A percentile compares a stretch with the other conserved stretches of the same genome.
Evolutionary conservation across 108 stramenopile species (phyloP).

Genomic region (Conticribra weissflogii): DNA sequence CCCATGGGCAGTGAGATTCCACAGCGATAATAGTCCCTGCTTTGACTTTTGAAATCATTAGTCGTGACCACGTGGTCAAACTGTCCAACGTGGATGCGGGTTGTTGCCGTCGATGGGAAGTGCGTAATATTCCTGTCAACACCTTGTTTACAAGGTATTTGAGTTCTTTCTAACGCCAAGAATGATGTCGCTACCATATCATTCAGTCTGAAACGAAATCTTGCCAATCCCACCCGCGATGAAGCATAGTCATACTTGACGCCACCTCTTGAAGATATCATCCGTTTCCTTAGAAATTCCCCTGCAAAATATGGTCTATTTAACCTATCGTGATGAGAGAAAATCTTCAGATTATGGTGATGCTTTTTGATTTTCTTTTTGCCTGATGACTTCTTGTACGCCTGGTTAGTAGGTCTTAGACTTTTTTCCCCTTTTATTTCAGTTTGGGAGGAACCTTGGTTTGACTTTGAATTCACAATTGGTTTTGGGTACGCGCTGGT

Average conservation of each 20-base stretch:
- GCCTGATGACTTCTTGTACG: slow-evolving; percentile 9
- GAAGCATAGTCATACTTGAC: slow-evolving; percentile 21
- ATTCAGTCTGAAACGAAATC: slow-evolving; percentile 28
- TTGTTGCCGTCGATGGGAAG: slow-evolving; percentile 8
- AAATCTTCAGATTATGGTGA: slow-evolving; percentile 8
- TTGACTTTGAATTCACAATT: too few relatives aligned
- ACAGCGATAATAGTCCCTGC: slow-evolving; percentile 13
- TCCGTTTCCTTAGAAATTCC: slow-evolving; percentile 9
- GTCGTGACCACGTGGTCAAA: not conserved
- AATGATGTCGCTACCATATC: slow-evolving; percentile 25
- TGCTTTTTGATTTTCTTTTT: slow-evolving; percentile 32
- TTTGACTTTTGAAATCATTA: not conserved
- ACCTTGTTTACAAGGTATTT: too few relatives aligned
- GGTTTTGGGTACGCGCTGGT: not conserved
- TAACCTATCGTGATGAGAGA: slow-evolving; percentile 12
- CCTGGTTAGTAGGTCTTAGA: too few relatives aligned
- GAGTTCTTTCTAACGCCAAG: not conserved
- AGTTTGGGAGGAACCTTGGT: too few relatives aligned
- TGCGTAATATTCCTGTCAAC: not conserved
- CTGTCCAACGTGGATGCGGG: slow-evolving; percentile 1
- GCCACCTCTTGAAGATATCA: slow-evolving; percentile 21
- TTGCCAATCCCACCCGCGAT: slow-evolving; percentile 17
- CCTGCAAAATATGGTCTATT: slow-evolving; percentile 15
- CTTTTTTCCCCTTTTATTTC: too few relatives aligned
- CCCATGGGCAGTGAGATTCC: slow-evolving; percentile 78